Evolutionary conservation across 2,329 filamentous ascomycete genomes (phyloP), one percentile per base, ranked within the genome.

Genomic region (Trichoderma pleuroti): DNA sequence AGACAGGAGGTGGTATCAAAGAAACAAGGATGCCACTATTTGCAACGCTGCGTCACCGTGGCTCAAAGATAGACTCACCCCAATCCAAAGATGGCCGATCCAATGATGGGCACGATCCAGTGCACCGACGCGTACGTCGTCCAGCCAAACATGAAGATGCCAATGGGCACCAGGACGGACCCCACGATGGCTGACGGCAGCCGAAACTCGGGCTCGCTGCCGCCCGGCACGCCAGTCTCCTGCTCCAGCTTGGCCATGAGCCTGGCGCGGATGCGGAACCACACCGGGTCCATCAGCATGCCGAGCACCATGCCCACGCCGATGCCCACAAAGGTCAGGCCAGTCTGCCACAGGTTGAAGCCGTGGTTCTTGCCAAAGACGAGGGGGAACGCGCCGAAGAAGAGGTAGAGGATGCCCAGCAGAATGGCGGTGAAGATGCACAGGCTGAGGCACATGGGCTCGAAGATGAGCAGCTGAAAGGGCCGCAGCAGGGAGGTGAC

Each of bases 131-230:
- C 80, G 78, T 90, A 94, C 16, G 92, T 91, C 5, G 92, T 94
- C 92, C 93, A 97, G 10, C 89, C 93, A 81, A 97, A 97, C 82
- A 93, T 92, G 80, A 98, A 97, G 18, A 98, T 82, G 8, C 93
- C 93, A 70, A 92, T 84, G 6, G 94, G 93, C 36, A 96, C 93
- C 11, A 97, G 81, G 57, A 93, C 81, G 0, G 90, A 90, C n/a
- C 94, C 95, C 9, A 86, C 78, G 65, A 94, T 91, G 24, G 90
- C 88, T 39, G 93, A 89, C 8, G 93, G 92, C 39, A 98, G 86
- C 72, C 93, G 89, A 82, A 92, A 97, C 82, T 98, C 95, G 10
- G 95, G 94, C 84, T 97, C 93, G 71, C 89, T 91, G 62, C 86
- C 84, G 7, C 86, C 88, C 69, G 82, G 76, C 71, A 84, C 77